Evolutionary conservation across 306 rosid genomes (phyloP).

Genomic region (Acacia melanoxylon): DNA sequence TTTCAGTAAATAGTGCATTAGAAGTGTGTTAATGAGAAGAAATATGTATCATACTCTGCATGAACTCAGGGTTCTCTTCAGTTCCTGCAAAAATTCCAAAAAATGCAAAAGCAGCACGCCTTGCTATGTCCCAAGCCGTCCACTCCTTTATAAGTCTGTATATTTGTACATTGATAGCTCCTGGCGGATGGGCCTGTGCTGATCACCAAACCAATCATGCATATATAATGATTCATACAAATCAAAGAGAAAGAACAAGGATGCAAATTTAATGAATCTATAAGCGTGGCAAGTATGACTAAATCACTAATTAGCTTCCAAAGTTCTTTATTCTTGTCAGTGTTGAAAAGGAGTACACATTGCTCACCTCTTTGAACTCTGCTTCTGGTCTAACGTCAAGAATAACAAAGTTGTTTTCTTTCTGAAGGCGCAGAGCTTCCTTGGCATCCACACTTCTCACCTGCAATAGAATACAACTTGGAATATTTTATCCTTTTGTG

Average conservation of each 20-base stretch:
- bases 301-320: neutral
- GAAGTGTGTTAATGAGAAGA: neutral
- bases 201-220: conserved; percentile 22
- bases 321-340: neutral
- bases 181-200: conserved; percentile 82
- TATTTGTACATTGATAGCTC: conserved; percentile 87
- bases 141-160: conserved; percentile 98
- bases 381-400: conserved; percentile 96
- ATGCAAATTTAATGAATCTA: conserved; percentile 5
- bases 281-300: conserved; percentile 1
- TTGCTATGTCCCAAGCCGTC: conserved; percentile 99
- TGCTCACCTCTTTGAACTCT: conserved; percentile 80
- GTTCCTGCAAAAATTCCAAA: conserved; percentile 96
- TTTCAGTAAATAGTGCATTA: conserved; percentile 18
- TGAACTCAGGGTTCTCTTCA: conserved; percentile 96
- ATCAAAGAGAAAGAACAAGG: conserved; percentile 11
- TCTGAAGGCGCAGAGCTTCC: conserved; percentile 95
- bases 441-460: conserved; percentile 91
- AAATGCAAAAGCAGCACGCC: conserved; percentile 97
- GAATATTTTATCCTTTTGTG: neutral
- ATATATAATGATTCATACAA: neutral
- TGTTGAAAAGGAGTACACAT: neutral
- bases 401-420: conserved; percentile 90
- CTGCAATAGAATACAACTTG: conserved; percentile 40
- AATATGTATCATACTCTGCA: conserved; percentile 47